A percentile compares a stretch with the other conserved stretches of the same genome.
phyloP scores from a whole-genome alignment of 2,329 filamentous ascomycete species.

The Penicillium sp. region DNA sequence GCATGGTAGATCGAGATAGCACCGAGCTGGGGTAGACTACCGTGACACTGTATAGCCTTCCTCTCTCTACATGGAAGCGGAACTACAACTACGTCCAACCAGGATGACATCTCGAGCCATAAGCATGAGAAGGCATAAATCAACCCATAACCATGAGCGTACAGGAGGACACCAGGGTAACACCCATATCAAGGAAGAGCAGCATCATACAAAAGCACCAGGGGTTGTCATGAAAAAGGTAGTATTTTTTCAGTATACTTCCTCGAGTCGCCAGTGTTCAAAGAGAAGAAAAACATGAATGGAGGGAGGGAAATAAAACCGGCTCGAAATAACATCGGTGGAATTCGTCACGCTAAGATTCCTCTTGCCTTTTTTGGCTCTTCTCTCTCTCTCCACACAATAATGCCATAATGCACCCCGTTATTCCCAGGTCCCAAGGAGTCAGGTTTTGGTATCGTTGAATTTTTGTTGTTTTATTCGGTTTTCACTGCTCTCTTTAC shows the following conservation, averaged over 20 bases:
- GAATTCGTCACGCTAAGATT: constrained; percentile 35
- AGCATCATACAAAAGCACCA: not conserved
- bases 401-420: constrained; percentile 37
- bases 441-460: constrained; percentile 38
- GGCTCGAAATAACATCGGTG: constrained; percentile 37
- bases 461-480: constrained; percentile 38
- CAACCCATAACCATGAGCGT: constrained; percentile 12
- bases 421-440: constrained; percentile 34
- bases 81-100: constrained; percentile 8
- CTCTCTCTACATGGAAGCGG: not conserved
- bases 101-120: not conserved
- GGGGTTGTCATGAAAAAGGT: constrained; percentile 29
- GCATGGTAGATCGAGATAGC: not conserved
- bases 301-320: constrained; percentile 24
- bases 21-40: not conserved
- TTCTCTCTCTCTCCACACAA: constrained; percentile 25
- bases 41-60: not conserved
- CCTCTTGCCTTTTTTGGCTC: constrained; percentile 20
- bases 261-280: constrained; percentile 33
- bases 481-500: constrained; percentile 65
- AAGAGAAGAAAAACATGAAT: constrained; percentile 32
- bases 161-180: not conserved
- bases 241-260: constrained; percentile 35
- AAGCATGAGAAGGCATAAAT: constrained; percentile 22
- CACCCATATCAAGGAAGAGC: constrained; percentile 7